phyloP scores from a whole-genome alignment of 768 basidiomycete species.

The Suillus cothurnatus region DNA sequence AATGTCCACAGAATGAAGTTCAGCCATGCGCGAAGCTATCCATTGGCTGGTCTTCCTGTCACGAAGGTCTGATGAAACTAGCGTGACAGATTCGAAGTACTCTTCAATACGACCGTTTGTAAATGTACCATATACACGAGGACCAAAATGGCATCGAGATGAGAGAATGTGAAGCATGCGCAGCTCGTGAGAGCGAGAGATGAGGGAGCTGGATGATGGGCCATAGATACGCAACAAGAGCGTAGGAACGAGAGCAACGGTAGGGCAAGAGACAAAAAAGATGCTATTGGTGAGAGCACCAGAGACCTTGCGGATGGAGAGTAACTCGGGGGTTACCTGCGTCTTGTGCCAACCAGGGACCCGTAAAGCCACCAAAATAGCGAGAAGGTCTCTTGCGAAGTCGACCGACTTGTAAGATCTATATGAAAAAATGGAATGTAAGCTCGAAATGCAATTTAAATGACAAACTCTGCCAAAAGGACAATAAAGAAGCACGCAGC shows the following conservation, averaged over 20 bases:
- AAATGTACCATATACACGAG: slow-evolving; percentile 93
- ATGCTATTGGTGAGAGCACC: slow-evolving; percentile 96
- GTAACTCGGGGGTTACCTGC: slow-evolving; percentile 45
- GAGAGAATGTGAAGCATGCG: slow-evolving; percentile 89
- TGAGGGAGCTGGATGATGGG: slow-evolving; percentile 79
- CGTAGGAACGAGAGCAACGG: slow-evolving; percentile 52
- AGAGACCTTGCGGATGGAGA: slow-evolving; percentile 79
- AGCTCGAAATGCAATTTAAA: slow-evolving; percentile 15
- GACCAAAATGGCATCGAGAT: slow-evolving; percentile 85
- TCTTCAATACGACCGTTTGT: slow-evolving; percentile 95
- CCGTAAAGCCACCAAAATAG: slow-evolving; percentile 54
- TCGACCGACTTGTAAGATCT: slow-evolving; percentile 66
- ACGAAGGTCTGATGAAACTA: slow-evolving; percentile 78
- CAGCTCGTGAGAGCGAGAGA: slow-evolving; percentile 86
- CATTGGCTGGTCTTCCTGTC: slow-evolving; percentile 75
- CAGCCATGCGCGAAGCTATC: slow-evolving; percentile 95
- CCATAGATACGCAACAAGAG: slow-evolving; percentile 93
- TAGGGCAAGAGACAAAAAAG: slow-evolving; percentile 87
- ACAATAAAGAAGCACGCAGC: slow-evolving; percentile 25
- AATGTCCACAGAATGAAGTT: slow-evolving; percentile 91
- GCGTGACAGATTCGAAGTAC: slow-evolving; percentile 86
- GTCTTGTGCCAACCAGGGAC: slow-evolving; percentile 60
- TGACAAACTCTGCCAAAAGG: slow-evolving; percentile 30
- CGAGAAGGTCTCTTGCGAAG: slow-evolving; percentile 59
- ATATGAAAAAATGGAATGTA: slow-evolving; percentile 34